These are phyloP conservation scores for Lipomyces yamadae DNA, from an alignment of 805 yeast genomes.

Conservation along the genomic window DNA sequence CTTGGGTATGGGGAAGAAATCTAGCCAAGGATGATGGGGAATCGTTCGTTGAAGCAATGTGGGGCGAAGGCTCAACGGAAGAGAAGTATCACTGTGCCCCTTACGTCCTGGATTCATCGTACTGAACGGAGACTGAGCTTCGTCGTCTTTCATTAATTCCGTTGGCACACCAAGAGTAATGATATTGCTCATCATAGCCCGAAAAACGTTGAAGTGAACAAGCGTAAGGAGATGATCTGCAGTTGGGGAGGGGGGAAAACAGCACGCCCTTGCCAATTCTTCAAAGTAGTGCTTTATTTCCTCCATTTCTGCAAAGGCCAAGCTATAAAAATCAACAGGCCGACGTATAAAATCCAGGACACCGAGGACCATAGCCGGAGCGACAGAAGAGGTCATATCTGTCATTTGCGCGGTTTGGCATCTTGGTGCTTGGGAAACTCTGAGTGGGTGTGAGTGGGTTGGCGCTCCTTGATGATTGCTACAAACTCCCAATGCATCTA, in stretches of 20 bases:
- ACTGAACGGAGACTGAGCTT: constrained; percentile 6
- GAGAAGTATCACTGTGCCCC: neutral
- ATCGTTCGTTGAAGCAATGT: neutral
- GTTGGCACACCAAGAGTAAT: constrained; percentile 5
- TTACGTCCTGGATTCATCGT: constrained; percentile 6
- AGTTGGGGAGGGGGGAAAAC: neutral
- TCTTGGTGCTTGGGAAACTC: constrained; percentile 6
- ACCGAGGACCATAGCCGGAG: constrained; percentile 6
- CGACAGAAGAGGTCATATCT: constrained; percentile 5
- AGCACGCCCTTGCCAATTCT: constrained; percentile 7
- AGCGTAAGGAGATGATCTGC: constrained; percentile 8
- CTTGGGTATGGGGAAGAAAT: constrained; percentile 6
- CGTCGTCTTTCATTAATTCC: neutral
- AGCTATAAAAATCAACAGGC: neutral
- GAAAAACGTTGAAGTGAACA: constrained; percentile 2
- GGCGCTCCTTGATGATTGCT: constrained; percentile 5
- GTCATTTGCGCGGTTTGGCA: constrained; percentile 3
- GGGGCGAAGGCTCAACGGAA: constrained; percentile 6
- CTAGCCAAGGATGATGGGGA: constrained; percentile 11
- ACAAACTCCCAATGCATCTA: constrained; percentile 3
- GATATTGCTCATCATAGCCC: constrained; percentile 6
- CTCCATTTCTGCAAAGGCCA: neutral
- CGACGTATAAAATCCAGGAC: neutral
- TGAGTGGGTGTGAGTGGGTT: neutral
- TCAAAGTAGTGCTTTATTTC: neutral